Conservation (phyloP, 2,329 filamentous ascomycete genomes). For the Elsinoe necatrix region DNA sequence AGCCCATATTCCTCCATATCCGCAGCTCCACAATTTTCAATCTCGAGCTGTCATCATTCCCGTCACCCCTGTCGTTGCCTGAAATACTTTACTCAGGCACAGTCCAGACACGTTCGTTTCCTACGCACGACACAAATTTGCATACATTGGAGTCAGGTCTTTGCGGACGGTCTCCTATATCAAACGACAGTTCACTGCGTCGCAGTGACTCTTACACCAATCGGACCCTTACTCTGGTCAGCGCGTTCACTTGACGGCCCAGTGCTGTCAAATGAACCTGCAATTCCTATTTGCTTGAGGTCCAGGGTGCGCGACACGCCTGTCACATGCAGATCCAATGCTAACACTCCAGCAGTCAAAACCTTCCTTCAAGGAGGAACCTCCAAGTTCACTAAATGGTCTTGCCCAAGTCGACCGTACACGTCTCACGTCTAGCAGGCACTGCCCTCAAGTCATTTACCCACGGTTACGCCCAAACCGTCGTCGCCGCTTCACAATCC, state of each 20-base stretch:
- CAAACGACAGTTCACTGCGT: neutral
- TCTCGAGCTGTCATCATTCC: conserved; percentile 11
- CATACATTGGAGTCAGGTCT: conserved; percentile 1
- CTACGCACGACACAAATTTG: neutral
- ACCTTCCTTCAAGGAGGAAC: conserved; percentile 53
- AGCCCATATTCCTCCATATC: neutral
- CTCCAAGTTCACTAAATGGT: conserved; percentile 77
- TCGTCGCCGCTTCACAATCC: conserved; percentile 90
- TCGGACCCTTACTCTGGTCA: conserved; percentile 18
- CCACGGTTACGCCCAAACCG: conserved; percentile 95
- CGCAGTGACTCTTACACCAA: neutral
- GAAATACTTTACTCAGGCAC: conserved; percentile 12
- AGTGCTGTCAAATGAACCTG: conserved; percentile 98
- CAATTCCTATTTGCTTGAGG: conserved; percentile 41
- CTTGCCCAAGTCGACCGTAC: conserved; percentile 59
- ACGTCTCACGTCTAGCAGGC: conserved; percentile 83
- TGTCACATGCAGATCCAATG: neutral
- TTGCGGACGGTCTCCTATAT: conserved; percentile 5
- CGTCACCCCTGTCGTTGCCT: conserved; percentile 6
- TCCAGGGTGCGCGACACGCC: conserved; percentile 3
- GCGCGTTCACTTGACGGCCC: conserved; percentile 89
- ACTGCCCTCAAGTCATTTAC: conserved; percentile 69
- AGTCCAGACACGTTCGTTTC: neutral
- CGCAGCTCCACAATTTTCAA: conserved; percentile 5
- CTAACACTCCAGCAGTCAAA: conserved; percentile 33